Percentiles rank a stretch among this genome's conserved stretches.
Evolutionary conservation across 495 filamentous ascomycete species (phyloP).

Genomic region (Talaromyces borbonicus): DNA sequence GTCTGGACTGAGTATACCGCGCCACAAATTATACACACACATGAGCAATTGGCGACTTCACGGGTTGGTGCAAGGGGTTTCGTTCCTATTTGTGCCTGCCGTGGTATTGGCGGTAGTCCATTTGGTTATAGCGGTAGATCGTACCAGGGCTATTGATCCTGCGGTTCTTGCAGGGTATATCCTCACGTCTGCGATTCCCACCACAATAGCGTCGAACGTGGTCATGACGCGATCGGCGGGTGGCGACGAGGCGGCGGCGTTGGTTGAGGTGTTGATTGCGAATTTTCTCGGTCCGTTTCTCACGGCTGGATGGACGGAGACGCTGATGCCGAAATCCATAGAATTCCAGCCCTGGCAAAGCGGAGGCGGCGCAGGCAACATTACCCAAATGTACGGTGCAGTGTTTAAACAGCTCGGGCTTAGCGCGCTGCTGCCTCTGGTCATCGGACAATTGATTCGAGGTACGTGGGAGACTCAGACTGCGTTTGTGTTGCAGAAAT

Average conservation of each 20-base stretch:
- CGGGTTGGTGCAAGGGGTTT: conserved; percentile 39
- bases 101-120: conserved; percentile 35
- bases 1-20: conserved; percentile 43
- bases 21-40: conserved; percentile 40
- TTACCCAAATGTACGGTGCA: conserved; percentile 40
- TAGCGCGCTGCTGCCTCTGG: conserved; percentile 38
- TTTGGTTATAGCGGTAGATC: conserved; percentile 37
- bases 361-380: conserved; percentile 30
- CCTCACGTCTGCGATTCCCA: conserved; percentile 46
- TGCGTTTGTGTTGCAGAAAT: conserved; percentile 29
- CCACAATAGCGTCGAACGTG: conserved; percentile 49
- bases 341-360: conserved; percentile 38
- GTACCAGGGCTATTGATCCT: conserved; percentile 29
- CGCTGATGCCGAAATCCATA: conserved; percentile 30
- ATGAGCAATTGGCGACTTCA: conserved; percentile 44
- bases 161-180: conserved; percentile 45
- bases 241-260: conserved; percentile 44
- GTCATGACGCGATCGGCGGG: conserved; percentile 47
- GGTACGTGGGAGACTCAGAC: conserved; percentile 38
- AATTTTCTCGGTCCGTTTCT: conserved; percentile 44
- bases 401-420: conserved; percentile 44
- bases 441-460: conserved; percentile 37
- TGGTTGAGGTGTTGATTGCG: conserved; percentile 46
- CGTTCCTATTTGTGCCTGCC: conserved; percentile 41
- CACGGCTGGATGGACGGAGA: conserved; percentile 41